Percentiles rank a stretch among this genome's conserved stretches.
phyloP scores from a whole-genome alignment of 1,284 basidiomycete genomes.

The Bondarzewia mesenterica region DNA sequence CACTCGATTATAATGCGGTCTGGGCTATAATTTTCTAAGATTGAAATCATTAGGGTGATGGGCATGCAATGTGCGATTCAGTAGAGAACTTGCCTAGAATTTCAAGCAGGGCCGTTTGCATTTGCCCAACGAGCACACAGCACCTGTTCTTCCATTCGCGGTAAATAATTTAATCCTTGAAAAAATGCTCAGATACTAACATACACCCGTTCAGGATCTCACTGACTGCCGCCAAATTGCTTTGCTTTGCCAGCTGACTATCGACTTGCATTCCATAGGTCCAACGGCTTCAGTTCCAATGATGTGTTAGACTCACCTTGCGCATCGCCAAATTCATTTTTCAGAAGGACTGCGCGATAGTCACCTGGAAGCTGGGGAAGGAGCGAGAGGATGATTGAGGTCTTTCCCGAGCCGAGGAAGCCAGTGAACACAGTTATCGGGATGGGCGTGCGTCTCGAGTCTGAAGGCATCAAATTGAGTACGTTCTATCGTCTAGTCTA shows the following conservation, averaged over 20 bases:
- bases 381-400: slow-evolving; percentile 76
- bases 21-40: slow-evolving; percentile 66
- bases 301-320: slow-evolving; percentile 40
- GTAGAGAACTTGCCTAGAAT: slow-evolving; percentile 54
- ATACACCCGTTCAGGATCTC: slow-evolving; percentile 92
- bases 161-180: background rate
- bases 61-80: background rate
- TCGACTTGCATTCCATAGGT: slow-evolving; percentile 47
- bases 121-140: slow-evolving; percentile 86
- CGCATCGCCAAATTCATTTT: slow-evolving; percentile 85
- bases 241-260: slow-evolving; percentile 79
- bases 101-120: slow-evolving; percentile 82
- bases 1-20: slow-evolving; percentile 91
- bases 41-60: slow-evolving; percentile 2
- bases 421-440: slow-evolving; percentile 85
- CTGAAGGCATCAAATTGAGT: slow-evolving; percentile 8
- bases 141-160: slow-evolving; percentile 44
- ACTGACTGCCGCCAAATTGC: slow-evolving; percentile 74
- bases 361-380: slow-evolving; percentile 72
- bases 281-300: background rate
- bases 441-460: slow-evolving; percentile 27
- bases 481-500: background rate
- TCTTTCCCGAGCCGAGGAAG: slow-evolving; percentile 64
- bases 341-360: slow-evolving; percentile 81
- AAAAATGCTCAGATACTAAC: slow-evolving; percentile 31